Base-by-base conservation (phyloP, 352 stramenopile species). In the Lagenidium giganteum region DNA sequence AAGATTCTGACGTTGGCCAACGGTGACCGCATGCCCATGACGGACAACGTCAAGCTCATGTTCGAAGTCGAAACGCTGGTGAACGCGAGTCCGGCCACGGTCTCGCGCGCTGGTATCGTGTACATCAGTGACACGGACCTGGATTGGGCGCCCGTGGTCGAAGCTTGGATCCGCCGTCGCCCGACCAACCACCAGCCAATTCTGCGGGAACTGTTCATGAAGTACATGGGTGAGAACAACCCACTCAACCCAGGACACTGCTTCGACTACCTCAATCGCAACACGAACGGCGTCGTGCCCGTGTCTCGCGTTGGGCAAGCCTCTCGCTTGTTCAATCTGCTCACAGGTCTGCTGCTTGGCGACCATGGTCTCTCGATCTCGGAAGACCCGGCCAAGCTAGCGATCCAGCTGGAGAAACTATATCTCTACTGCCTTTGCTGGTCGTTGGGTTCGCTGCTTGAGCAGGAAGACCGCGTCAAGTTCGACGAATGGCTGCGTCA, bases 51-150 rank as follows among this genome's bases (percentile, higher is more conserved):
- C 17, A 97, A 97, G 59, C 68, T 96, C 23, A 97, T 98, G 88
- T 98, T 98, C 66, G 94, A 98, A 64, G 93, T 98, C 20, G 95
- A 98, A 55, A 98, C 93, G 9, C 63, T 98, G 25, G 93, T 97
- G 23, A 98, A 98, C 61, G 96, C 96, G 13, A 98, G 89, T 67
- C 96, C 96, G 3, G 95, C 96, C 5, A 99, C 96, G 2, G 95
- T 99, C 11, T 98, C 88, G 18, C 90, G 96, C 27, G 93, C 93
- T 22, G 95, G 96, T 44, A 98, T 99, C 38, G 97, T 99, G 30
- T 99, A 97, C 64, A 97, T 99, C 28, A 98, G 93, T 47, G 95
- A 98, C 28, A 98, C 93, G 0, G 93, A 98, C 60, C 70, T 99
- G 16, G 96, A 98, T 40, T 99, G 95, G 95, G 84, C 83, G 5